Percentiles rank a stretch among this genome's conserved stretches.
These are phyloP conservation scores for Malassezia obtusa DNA, from an alignment of 1,284 basidiomycete genomes.

Conservation along the genomic window DNA sequence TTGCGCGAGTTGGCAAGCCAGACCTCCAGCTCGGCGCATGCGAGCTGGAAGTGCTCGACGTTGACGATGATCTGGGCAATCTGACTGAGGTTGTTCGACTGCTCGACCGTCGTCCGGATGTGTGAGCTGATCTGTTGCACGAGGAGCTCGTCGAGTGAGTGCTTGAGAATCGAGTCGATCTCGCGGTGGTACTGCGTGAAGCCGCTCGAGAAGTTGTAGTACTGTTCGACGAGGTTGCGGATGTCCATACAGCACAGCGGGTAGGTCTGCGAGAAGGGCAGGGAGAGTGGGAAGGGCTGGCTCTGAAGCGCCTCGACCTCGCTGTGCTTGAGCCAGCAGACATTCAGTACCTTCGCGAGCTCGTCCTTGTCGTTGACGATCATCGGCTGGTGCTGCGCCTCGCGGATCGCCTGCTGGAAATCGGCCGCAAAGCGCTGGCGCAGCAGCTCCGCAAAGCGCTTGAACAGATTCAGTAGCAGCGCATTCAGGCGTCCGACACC, in stretches of 20 bases:
- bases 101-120: slow-evolving; percentile 63
- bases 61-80: slow-evolving; percentile 90
- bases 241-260: slow-evolving; percentile 94
- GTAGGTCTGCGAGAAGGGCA: slow-evolving; percentile 93
- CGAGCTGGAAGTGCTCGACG: slow-evolving; percentile 78
- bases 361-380: slow-evolving; percentile 64
- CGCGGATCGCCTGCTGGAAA: slow-evolving; percentile 54
- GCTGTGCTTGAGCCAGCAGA: slow-evolving; percentile 68
- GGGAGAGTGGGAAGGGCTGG: slow-evolving; percentile 60
- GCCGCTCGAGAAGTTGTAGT: slow-evolving; percentile 92
- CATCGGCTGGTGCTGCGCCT: slow-evolving; percentile 90
- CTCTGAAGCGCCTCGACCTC: slow-evolving; percentile 23
- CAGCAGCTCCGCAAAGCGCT: slow-evolving; percentile 74
- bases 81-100: slow-evolving; percentile 67
- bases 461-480: slow-evolving; percentile 77
- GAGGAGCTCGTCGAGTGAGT: slow-evolving; percentile 79
- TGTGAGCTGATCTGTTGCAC: slow-evolving; percentile 69
- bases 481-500: slow-evolving; percentile 71
- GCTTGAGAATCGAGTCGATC: slow-evolving; percentile 81
- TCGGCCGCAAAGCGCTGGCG: slow-evolving; percentile 71
- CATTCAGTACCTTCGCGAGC: slow-evolving; percentile 65
- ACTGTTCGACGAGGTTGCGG: slow-evolving; percentile 82
- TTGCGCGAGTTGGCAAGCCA: slow-evolving; percentile 63
- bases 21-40: slow-evolving; percentile 75
- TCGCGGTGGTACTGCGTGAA: slow-evolving; percentile 81